A percentile compares a stretch with the other conserved stretches of the same genome.
Evolutionary conservation across 306 rosid genomes (phyloP).

Genomic region (Bauhinia variegata): DNA sequence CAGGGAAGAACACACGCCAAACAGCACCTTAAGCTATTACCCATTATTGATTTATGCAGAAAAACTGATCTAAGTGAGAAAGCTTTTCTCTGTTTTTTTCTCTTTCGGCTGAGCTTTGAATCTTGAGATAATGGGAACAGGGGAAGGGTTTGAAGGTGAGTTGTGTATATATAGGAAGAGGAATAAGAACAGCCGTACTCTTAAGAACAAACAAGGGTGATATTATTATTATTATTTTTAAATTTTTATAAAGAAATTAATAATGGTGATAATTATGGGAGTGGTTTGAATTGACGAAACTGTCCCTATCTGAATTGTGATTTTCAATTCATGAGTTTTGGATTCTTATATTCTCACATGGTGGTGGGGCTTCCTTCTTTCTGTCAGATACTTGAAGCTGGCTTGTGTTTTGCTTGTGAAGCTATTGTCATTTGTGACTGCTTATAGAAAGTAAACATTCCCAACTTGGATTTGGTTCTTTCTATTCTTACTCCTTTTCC

Average conservation of each 20-base stretch:
- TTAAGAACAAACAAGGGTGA: conserved; percentile 28
- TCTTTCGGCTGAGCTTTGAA: conserved; percentile 14
- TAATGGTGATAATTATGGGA: conserved; percentile 22
- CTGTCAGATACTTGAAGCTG: conserved; percentile 46
- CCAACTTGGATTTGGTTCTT: neutral
- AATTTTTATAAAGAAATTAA: neutral
- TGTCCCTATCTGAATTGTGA: conserved; percentile 51
- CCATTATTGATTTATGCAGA: conserved; percentile 48
- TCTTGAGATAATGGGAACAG: conserved; percentile 30
- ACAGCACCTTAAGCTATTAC: conserved; percentile 89
- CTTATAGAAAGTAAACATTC: too few relatives aligned
- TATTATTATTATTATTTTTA: conserved; percentile 25
- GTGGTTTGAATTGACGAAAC: conserved; percentile 41
- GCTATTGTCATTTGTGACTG: neutral
- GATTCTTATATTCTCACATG: conserved; percentile 37
- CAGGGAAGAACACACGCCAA: conserved; percentile 93
- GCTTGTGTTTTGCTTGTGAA: conserved; percentile 35
- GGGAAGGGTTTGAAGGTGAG: conserved; percentile 29
- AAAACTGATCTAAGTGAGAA: conserved; percentile 16
- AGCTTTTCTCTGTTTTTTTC: neutral
- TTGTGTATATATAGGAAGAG: conserved; percentile 52
- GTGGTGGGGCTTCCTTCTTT: conserved; percentile 37
- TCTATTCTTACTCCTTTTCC: too few relatives aligned
- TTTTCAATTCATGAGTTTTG: too few relatives aligned
- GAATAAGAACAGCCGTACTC: conserved; percentile 28